Conservation (phyloP, 768 basidiomycete species). For the Pleurotus tuber-regium region DNA sequence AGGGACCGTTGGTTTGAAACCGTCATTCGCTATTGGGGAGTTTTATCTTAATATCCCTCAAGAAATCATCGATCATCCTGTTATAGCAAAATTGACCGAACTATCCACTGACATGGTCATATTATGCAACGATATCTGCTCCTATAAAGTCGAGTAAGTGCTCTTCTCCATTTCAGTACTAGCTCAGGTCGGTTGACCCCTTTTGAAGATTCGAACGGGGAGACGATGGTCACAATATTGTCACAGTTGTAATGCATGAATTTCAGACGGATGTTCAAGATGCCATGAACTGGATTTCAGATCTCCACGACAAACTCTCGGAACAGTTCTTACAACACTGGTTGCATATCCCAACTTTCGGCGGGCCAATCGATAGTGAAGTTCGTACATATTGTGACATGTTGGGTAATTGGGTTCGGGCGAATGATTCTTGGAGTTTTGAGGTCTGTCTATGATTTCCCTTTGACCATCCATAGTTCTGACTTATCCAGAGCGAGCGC, state of each 20-base stretch:
- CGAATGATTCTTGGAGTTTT: constrained; percentile 50
- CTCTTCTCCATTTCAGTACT: neutral
- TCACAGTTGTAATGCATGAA: constrained; percentile 53
- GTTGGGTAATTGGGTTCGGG: constrained; percentile 50
- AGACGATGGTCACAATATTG: constrained; percentile 38
- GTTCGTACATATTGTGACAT: constrained; percentile 43
- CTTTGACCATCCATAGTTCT: neutral
- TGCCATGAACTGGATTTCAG: constrained; percentile 36
- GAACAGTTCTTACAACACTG: constrained; percentile 33
- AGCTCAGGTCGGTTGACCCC: neutral
- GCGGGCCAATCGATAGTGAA: constrained; percentile 36
- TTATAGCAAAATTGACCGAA: constrained; percentile 26
- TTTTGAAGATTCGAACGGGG: constrained; percentile 22
- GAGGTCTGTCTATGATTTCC: constrained; percentile 35
- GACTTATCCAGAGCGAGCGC: constrained; percentile 22
- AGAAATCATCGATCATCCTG: constrained; percentile 36
- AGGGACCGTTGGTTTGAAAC: constrained; percentile 35
- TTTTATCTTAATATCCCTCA: constrained; percentile 36
- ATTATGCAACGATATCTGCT: constrained; percentile 30
- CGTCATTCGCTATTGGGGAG: constrained; percentile 35
- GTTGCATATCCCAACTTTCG: constrained; percentile 38
- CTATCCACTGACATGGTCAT: constrained; percentile 30
- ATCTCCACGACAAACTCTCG: constrained; percentile 32
- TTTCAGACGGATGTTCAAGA: constrained; percentile 32
- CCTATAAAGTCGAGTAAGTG: constrained; percentile 25